A percentile compares a stretch with the other conserved stretches of the same genome.
These are phyloP conservation scores for Dalbergia cultrata DNA, from an alignment of 306 rosid species.

Conservation along the genomic window DNA sequence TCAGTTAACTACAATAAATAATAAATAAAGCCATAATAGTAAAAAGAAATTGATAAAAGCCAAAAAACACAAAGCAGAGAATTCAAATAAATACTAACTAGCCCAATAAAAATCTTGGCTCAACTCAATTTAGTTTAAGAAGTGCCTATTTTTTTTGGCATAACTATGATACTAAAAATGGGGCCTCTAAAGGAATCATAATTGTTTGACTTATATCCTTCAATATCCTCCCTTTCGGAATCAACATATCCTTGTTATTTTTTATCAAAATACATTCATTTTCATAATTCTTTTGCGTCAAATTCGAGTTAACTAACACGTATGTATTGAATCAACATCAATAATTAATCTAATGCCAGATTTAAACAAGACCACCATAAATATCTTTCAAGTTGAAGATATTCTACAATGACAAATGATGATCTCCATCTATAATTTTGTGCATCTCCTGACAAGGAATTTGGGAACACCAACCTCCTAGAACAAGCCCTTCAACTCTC, in stretches of 20 bases:
- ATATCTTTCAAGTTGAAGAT: constrained; percentile 30
- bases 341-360: constrained; percentile 32
- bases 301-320: constrained; percentile 20
- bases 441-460: constrained; percentile 33
- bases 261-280: constrained; percentile 21
- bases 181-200: constrained; percentile 15
- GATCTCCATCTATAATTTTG: constrained; percentile 22
- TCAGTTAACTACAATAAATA: constrained; percentile 19
- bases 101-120: neutral
- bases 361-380: constrained; percentile 22
- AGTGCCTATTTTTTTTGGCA: neutral
- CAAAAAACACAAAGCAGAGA: constrained; percentile 16
- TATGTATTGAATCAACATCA: constrained; percentile 17
- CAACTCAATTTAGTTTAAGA: constrained; percentile 27
- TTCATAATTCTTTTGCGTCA: constrained; percentile 2
- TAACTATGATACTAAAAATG: constrained; percentile 35
- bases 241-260: constrained; percentile 19
- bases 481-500: constrained; percentile 92
- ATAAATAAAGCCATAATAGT: constrained; percentile 25
- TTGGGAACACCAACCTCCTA: constrained; percentile 76
- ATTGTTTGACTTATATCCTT: constrained; percentile 8
- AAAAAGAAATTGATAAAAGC: constrained; percentile 4
- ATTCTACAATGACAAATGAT: constrained; percentile 31
- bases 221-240: neutral
- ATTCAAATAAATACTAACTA: constrained; percentile 32